Evolutionary conservation across 352 stramenopile species (phyloP), one percentile per base, ranked within the genome.

Genomic region (Phytophthora syringae): DNA sequence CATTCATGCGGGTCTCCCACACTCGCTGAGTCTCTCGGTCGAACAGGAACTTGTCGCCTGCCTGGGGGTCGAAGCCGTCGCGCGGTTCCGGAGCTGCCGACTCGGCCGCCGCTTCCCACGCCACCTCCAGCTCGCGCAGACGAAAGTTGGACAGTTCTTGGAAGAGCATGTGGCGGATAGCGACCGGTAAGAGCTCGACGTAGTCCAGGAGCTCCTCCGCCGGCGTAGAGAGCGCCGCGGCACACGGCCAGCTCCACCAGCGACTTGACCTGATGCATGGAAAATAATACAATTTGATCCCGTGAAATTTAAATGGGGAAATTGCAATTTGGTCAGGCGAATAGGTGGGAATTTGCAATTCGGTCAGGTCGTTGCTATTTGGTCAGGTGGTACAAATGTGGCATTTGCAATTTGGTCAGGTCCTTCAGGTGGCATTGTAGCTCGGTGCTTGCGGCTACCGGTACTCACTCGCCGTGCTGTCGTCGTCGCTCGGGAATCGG

Each of bases 121-220:
- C 63, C 51, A 89, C 52, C 40, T 89, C 80, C 42, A 89, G 76
- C 37, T 72, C 68, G 1, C 79, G 80, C 24, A 89, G 53, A 15
- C 79, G 72, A 20, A 78, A 74, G 40, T 81, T 59, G 7, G 55
- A 72, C 50, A 89, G 45, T 30, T 80, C 53, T 15, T 51, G n/a
- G 30, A 84, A 82, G 13, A 89, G 62, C 60, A 76, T 67, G 15
- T 64, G 42, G 32, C 79, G 79, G 34, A 88, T 73, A 13, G 54
- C n/a, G 2, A 43, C 50, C 13, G 79, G 80, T 16, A 89, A 62
- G 28, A 68, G 76, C 54, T 83, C 79, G 12, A 86, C 57, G 25
- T 82, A 76, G 13, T 66, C 51, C 11, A 79, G 64, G 10, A 89
- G 36, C 39, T 80, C 72, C 12, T 72, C 55, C 7, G 88, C 60